A percentile compares a stretch with the other conserved stretches of the same genome.
phyloP scores from a whole-genome alignment of 164 flowering plant species.

The Umbilicus rupestris region DNA sequence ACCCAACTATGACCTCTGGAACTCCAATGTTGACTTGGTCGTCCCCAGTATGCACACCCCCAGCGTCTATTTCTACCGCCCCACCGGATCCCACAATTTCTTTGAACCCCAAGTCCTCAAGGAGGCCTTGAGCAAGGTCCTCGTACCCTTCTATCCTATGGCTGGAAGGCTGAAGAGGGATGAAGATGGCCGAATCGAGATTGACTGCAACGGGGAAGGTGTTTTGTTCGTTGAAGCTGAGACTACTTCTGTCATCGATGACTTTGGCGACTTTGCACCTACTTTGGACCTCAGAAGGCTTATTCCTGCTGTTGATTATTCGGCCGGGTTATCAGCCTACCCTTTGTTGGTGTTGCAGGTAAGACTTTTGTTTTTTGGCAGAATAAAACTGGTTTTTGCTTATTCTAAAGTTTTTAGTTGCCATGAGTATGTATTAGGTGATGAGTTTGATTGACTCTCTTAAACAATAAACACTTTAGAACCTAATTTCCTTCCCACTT shows the following conservation, averaged over 20 bases:
- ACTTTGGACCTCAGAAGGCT: slow-evolving; percentile 34
- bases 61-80: slow-evolving; percentile 41
- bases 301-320: slow-evolving; percentile 40
- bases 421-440: background rate
- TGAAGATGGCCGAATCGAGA: slow-evolving; percentile 41
- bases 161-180: slow-evolving; percentile 38
- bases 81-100: slow-evolving; percentile 25
- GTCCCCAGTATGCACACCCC: slow-evolving; percentile 37
- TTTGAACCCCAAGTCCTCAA: slow-evolving; percentile 28
- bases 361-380: background rate
- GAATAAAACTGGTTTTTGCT: background rate
- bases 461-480: background rate
- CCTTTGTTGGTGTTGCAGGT: slow-evolving; percentile 51
- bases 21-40: slow-evolving; percentile 35
- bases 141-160: slow-evolving; percentile 54
- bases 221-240: slow-evolving; percentile 48
- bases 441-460: background rate
- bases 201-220: slow-evolving; percentile 42
- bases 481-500: background rate
- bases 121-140: slow-evolving; percentile 33
- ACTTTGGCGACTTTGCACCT: slow-evolving; percentile 51
- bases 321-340: slow-evolving; percentile 25
- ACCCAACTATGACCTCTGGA: slow-evolving; percentile 26
- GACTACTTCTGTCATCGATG: slow-evolving; percentile 29
- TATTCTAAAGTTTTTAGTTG: background rate